phyloP scores from a whole-genome alignment of 2,329 filamentous ascomycete genomes.

The Rhynchosporium secalis region DNA sequence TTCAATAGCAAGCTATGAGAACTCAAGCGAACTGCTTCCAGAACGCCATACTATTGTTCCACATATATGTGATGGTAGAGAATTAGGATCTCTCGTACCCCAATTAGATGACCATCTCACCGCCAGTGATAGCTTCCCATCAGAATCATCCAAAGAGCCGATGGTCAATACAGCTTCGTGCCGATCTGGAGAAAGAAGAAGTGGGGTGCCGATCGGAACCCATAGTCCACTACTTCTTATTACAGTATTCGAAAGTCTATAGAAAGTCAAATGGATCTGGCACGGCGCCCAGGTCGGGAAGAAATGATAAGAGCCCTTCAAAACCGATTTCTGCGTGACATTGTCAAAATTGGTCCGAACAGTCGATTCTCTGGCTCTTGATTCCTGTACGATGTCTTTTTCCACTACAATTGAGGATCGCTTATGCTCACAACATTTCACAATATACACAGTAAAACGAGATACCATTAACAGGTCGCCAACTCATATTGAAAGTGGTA shows the following conservation, averaged over 20 bases:
- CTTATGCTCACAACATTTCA: not conserved
- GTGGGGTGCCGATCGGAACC: slow-evolving; percentile 58
- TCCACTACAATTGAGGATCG: slow-evolving; percentile 47
- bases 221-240: slow-evolving; percentile 55
- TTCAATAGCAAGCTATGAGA: no score
- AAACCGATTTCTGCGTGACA: slow-evolving; percentile 54
- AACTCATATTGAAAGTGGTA: slow-evolving; percentile 57
- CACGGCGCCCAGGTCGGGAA: slow-evolving; percentile 63
- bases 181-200: slow-evolving; percentile 55
- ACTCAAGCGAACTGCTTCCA: no score
- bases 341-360: slow-evolving; percentile 50
- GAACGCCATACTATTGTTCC: no score
- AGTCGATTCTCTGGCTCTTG: slow-evolving; percentile 63
- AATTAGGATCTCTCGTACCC: slow-evolving; percentile 52
- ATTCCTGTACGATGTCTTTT: slow-evolving; percentile 59
- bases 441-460: no score
- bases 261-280: slow-evolving; percentile 60
- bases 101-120: slow-evolving; percentile 57
- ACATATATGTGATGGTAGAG: slow-evolving; percentile 53
- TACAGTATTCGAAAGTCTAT: slow-evolving; percentile 56
- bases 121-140: slow-evolving; percentile 58
- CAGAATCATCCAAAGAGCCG: slow-evolving; percentile 58
- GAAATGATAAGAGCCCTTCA: slow-evolving; percentile 60
- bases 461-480: not conserved
- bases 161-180: slow-evolving; percentile 52